phyloP scores from a whole-genome alignment of 257 asterid genomes.

The Fraxinus anomala region DNA sequence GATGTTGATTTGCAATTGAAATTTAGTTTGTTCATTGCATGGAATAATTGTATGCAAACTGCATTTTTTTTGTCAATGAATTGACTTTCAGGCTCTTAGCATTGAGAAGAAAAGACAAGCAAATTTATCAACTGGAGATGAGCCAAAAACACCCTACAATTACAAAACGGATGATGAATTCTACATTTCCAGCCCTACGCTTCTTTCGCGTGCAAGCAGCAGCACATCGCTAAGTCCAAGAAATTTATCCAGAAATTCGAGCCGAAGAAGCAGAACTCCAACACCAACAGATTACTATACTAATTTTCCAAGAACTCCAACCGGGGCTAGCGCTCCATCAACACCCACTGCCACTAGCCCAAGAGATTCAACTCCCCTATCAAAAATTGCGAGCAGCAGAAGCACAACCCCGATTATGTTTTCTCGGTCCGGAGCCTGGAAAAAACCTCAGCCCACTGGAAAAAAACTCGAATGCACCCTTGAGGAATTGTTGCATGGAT shows the following conservation, averaged over 20 bases:
- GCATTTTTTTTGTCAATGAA: neutral
- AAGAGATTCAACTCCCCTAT: slow-evolving; percentile 28
- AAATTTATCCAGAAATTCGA: slow-evolving; percentile 25
- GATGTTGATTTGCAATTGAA: neutral
- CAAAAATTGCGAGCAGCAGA: slow-evolving; percentile 50
- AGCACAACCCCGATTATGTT: slow-evolving; percentile 66
- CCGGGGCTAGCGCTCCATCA: slow-evolving; percentile 43
- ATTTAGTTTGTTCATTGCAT: neutral
- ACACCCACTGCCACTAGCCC: slow-evolving; percentile 44
- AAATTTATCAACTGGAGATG: slow-evolving; percentile 12
- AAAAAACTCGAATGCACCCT: slow-evolving; percentile 84
- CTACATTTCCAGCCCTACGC: slow-evolving; percentile 39
- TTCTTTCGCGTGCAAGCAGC: slow-evolving; percentile 36
- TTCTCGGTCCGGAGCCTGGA: slow-evolving; percentile 66
- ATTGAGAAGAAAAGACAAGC: slow-evolving; percentile 36
- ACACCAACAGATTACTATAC: slow-evolving; percentile 20
- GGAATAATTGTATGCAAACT: neutral
- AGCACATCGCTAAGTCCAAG: slow-evolving; percentile 26
- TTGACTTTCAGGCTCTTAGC: slow-evolving; percentile 38
- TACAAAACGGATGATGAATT: slow-evolving; percentile 30
- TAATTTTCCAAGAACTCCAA: slow-evolving; percentile 28
- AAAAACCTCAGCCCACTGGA: slow-evolving; percentile 63
- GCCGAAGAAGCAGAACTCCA: slow-evolving; percentile 23
- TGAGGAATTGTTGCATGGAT: slow-evolving; percentile 78
- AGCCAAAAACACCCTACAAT: slow-evolving; percentile 16